A percentile compares a stretch with the other conserved stretches of the same genome.
These are phyloP conservation scores for Podospora comata DNA, from an alignment of 495 filamentous ascomycete genomes.

Conservation along the genomic window DNA sequence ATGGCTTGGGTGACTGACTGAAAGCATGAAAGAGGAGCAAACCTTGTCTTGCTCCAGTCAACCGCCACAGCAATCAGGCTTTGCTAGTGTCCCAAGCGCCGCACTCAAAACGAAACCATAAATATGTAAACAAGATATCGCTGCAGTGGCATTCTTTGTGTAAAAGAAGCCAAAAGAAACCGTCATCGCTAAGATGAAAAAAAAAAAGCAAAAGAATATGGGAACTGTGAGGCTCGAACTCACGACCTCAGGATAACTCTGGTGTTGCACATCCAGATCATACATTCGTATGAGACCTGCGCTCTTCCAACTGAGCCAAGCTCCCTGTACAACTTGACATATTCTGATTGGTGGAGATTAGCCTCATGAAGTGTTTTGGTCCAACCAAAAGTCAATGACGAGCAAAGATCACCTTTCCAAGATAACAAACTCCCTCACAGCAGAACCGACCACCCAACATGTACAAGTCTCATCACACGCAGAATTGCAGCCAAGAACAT, in stretches of 20 bases:
- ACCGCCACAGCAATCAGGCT: neutral
- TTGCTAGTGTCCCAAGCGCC: neutral
- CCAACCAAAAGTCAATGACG: too few species aligned
- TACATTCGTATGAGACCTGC: slow-evolving; percentile 25
- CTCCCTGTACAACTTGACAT: slow-evolving; percentile 15
- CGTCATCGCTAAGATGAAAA: too few species aligned
- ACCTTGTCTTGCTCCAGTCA: neutral
- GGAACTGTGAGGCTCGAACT: slow-evolving; percentile 30
- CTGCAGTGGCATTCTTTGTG: neutral
- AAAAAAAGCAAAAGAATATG: slow-evolving; percentile 18
- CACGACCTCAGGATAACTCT: slow-evolving; percentile 27
- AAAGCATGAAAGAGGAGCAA: too few species aligned
- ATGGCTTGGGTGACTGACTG: too few species aligned
- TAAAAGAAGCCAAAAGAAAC: neutral
- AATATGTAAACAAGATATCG: neutral
- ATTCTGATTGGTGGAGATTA: neutral
- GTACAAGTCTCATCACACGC: neutral
- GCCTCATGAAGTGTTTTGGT: neutral
- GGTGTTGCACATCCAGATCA: slow-evolving; percentile 16
- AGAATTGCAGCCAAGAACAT: neutral
- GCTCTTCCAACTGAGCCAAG: slow-evolving; percentile 29
- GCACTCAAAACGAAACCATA: neutral
- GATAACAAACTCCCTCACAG: too few species aligned
- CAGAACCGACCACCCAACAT: too few species aligned
- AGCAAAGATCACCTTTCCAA: too few species aligned